Evolutionary conservation across 805 yeast genomes (phyloP).

Genomic region (Starmerella floris): DNA sequence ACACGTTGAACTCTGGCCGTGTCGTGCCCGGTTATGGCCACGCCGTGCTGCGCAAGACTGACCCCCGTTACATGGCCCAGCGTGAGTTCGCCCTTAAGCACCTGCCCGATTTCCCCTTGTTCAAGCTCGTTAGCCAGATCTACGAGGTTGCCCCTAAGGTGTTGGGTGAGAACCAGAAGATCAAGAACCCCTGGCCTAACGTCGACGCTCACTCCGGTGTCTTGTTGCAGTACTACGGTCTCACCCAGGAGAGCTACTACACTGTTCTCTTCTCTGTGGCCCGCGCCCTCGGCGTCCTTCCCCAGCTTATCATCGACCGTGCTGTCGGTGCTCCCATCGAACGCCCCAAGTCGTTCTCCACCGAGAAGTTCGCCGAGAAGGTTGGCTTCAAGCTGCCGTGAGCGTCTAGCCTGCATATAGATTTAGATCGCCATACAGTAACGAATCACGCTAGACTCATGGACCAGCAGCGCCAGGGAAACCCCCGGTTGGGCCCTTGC

Average conservation of each 20-base stretch:
- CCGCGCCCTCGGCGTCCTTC: slow-evolving; percentile 75
- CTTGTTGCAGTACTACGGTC: slow-evolving; percentile 70
- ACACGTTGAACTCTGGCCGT: slow-evolving; percentile 65
- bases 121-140: slow-evolving; percentile 63
- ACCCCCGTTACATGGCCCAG: slow-evolving; percentile 78
- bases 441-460: no score
- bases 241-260: slow-evolving; percentile 70
- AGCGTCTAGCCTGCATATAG: neutral
- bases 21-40: slow-evolving; percentile 85
- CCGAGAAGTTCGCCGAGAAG: slow-evolving; percentile 73
- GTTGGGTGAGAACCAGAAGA: slow-evolving; percentile 72
- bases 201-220: slow-evolving; percentile 85
- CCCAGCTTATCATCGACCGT: slow-evolving; percentile 74
- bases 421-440: neutral
- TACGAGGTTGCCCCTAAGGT: slow-evolving; percentile 76
- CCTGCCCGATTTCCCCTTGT: slow-evolving; percentile 66
- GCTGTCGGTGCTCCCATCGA: slow-evolving; percentile 72
- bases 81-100: slow-evolving; percentile 63
- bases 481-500: no score
- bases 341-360: slow-evolving; percentile 87
- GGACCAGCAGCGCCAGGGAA: no score
- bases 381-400: slow-evolving; percentile 22
- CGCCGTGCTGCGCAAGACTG: slow-evolving; percentile 77
- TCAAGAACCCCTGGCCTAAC: slow-evolving; percentile 89
- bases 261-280: slow-evolving; percentile 78